Conservation (phyloP, 805 yeast species). For the Blastobotrys parvus region DNA sequence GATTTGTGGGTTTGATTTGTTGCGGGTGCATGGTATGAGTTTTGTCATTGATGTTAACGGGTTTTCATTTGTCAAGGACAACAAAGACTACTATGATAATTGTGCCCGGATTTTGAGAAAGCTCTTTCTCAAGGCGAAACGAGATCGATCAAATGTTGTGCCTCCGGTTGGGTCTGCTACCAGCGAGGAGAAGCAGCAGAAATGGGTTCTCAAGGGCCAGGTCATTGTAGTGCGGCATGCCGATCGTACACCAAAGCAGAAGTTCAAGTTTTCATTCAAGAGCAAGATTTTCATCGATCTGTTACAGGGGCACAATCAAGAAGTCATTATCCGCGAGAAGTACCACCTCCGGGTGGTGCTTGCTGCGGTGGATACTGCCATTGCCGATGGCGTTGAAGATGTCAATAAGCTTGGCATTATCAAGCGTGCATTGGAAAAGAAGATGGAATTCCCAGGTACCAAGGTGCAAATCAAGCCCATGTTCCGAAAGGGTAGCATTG, state of each 20-base stretch:
- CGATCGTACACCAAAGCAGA: conserved; percentile 97
- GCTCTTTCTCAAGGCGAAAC: conserved; percentile 57
- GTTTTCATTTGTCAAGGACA: conserved; percentile 94
- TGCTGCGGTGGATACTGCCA: conserved; percentile 72
- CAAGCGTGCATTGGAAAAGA: conserved; percentile 78
- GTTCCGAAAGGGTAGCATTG: conserved; percentile 43
- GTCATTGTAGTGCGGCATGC: conserved; percentile 93
- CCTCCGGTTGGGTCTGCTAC: conserved; percentile 35
- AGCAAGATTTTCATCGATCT: conserved; percentile 79
- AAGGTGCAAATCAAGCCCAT: conserved; percentile 93
- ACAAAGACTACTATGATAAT: conserved; percentile 71
- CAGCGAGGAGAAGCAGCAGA: conserved; percentile 62
- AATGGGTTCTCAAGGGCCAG: conserved; percentile 94
- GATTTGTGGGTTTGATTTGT: conserved; percentile 92
- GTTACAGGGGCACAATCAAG: conserved; percentile 90
- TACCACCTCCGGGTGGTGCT: conserved; percentile 79
- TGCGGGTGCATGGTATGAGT: conserved; percentile 80
- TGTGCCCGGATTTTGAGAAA: conserved; percentile 71
- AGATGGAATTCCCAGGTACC: conserved; percentile 88
- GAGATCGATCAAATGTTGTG: conserved; percentile 19
- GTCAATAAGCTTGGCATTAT: conserved; percentile 65
- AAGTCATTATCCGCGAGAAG: conserved; percentile 87
- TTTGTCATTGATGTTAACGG: conserved; percentile 98
- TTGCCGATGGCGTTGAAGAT: conserved; percentile 66
- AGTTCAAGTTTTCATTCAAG: conserved; percentile 89